Evolutionary conservation across 371 early-diverging fungal genomes (phyloP), one percentile per base, ranked within the genome.

Genomic region (Mortierella sp.): DNA sequence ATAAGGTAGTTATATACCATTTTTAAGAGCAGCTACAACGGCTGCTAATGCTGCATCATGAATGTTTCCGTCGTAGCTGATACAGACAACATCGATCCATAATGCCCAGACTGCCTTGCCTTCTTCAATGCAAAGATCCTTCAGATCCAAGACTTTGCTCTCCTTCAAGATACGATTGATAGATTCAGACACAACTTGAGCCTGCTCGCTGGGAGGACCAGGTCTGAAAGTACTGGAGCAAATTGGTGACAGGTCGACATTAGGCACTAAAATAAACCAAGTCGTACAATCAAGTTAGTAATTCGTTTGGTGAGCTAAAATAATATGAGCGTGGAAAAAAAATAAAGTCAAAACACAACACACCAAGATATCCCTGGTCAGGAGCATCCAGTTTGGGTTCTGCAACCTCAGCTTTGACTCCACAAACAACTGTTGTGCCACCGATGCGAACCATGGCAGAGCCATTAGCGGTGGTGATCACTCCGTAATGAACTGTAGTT

Each of bases 331-430:
- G n/a, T n/a, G n/a, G n/a, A 26, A 37, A 49, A 34, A 51, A 53
- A 32, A 34, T 1, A 22, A 53, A 63, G n/a, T 9, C 6, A 10
- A 29, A n/a, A 42, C 10, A 42, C 15, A n/a, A 37, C 64, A 17
- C 70, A 94, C 94, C 95, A 31, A 98, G 83, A 72, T 88, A 97
- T 13, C 98, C 98, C 64, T 89, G 78, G 54, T 86, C 81, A 19
- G 96, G 96, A 23, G 54, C 66, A 68, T 85, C 87, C 13, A 94
- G 76, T 42, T 84, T 87, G 22, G 98, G 97, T 69, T 92, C 93
- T 54, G 95, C 88, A 1, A 97, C 95, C 83, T 97, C 97, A n/a
- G 96, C 97, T 76, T 97, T 97, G 61, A 98, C 91, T 49, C 96
- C 98, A 76, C 97, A 96, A 4, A 97, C 88, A 23, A 96, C 94